Base-by-base conservation (phyloP, 2,329 filamentous ascomycete species). In the Fusarium metavorans region DNA sequence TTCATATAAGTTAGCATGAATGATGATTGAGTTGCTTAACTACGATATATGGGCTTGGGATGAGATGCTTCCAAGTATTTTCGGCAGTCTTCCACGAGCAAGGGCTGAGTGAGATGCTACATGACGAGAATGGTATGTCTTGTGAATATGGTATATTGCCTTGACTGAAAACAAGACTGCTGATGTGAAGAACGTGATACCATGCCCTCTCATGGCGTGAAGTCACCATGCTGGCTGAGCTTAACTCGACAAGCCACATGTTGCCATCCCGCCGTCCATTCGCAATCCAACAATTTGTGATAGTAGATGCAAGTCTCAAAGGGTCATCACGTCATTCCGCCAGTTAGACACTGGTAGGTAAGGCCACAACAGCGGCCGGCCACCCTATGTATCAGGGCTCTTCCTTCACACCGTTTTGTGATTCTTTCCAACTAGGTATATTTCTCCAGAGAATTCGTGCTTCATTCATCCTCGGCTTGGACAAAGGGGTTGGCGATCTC, bases 401-500 rank as follows among this genome's bases (percentile, higher is more conserved):
- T 39, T 39, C 14, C 23, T 37, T 37, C 57, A 66, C 58, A 20
- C 61, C 34, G 16, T 71, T 48, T 43, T 62, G 48, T 66, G 48
- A 32, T 69, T 59, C 35, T 64, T 74, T 73, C 61, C 65, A 60
- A 60, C 57, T 30, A 48, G 43, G 32, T 65, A 45, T 45, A 20
- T 14, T 18, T 62, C 67, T 48, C 14, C 7, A 48, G 20, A 34
- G 9, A 18, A 25, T 64, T 56, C 14, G 13, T 25, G 30, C 27
- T 54, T 87, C 83, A 87, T 58, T 88, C 91, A 76, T 95, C 92
- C 57, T 95, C 92, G 27, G 89, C 87, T 80, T 94, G 91, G 63
- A 93, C 87, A 81, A 98, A 99, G 0, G 97, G 97, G 83, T 99
- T 99, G 78, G 93, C 91, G 79, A 99, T 99, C 84, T 96, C 93